Base-by-base conservation (phyloP, 768 basidiomycete species). In the Trametes cubensis region DNA sequence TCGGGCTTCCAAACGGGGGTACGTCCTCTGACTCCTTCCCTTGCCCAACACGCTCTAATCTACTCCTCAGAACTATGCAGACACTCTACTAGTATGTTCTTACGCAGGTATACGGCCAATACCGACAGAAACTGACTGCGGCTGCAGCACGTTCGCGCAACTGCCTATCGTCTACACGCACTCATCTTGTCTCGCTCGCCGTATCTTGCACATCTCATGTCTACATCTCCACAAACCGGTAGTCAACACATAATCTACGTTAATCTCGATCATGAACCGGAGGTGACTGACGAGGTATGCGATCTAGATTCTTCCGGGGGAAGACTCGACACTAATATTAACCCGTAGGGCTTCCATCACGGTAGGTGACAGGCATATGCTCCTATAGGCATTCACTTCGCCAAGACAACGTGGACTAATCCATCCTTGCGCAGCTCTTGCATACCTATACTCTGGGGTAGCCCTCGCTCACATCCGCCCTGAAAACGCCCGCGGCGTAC, bases 161-260 rank as follows among this genome's bases (percentile, higher is more conserved):
- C 84, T 74, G 78, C 81, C 62, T 93, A 92, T 74, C 84, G 85
- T 57, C 83, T 93, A 39, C 90, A 94, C 77, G 85, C 88, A 65
- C 89, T 95, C 74, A 88, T 95, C 66, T 80, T 95, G 64, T 91
- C 92, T 62, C 88, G 89, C 55, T 94, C 93, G 34, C 93, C 94
- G 40, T 91, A 86, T 76, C 84, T 95, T 70, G 90, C 89, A 42
- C 92, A 94, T 73, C 80, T 93, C 66, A 92, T 96, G 88, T 89
- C 88, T 58, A 90, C 89, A 51, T 86, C 88, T 38, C 87, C 87
- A 25, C 86, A 85, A 76, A 77, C 80, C 40, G 80, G 80, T 61
- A 86, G 83, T 15, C 85, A 87, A 68, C 83, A 87, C 66, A 79
- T 84, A 57, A 84, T 95, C 68, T 88, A 87, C 71, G 84, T 94